These are phyloP conservation scores for Geum urbanum DNA, from an alignment of 306 rosid genomes.

Conservation along the genomic window DNA sequence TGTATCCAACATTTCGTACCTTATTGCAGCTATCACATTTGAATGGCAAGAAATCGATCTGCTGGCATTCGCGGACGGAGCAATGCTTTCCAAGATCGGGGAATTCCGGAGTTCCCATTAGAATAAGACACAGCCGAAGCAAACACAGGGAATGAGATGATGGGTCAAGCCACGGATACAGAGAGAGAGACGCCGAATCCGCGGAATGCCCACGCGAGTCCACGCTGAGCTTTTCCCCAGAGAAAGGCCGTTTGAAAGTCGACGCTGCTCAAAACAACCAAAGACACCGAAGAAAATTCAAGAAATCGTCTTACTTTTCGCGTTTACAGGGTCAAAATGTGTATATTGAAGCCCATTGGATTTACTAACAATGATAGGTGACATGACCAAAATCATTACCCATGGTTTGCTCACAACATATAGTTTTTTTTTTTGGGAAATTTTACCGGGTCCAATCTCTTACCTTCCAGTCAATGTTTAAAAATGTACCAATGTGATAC, in stretches of 20 bases:
- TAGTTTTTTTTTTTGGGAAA: too few species aligned
- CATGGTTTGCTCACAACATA: too few species aligned
- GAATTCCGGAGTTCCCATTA: conserved; percentile 92
- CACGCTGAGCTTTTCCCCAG: conserved; percentile 2
- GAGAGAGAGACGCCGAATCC: background rate
- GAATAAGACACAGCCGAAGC: background rate
- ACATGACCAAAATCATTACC: too few species aligned
- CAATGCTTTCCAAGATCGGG: conserved; percentile 94
- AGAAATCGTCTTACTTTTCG: background rate
- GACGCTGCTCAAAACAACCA: background rate
- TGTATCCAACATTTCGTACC: conserved; percentile 28
- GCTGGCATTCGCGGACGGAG: conserved; percentile 57
- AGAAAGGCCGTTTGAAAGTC: background rate
- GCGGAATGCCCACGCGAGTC: conserved; percentile 19
- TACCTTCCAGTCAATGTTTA: too few species aligned
- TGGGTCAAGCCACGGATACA: conserved; percentile 15
- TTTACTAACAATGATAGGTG: too few species aligned
- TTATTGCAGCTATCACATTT: conserved; percentile 79
- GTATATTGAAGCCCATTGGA: background rate
- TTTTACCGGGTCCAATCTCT: too few species aligned
- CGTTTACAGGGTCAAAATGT: background rate
- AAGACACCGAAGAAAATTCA: background rate
- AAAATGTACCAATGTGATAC: too few species aligned
- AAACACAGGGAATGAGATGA: background rate
- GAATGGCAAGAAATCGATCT: conserved; percentile 87